phyloP scores from a whole-genome alignment of 129 eudicot species.

The Flaveria brownii region DNA sequence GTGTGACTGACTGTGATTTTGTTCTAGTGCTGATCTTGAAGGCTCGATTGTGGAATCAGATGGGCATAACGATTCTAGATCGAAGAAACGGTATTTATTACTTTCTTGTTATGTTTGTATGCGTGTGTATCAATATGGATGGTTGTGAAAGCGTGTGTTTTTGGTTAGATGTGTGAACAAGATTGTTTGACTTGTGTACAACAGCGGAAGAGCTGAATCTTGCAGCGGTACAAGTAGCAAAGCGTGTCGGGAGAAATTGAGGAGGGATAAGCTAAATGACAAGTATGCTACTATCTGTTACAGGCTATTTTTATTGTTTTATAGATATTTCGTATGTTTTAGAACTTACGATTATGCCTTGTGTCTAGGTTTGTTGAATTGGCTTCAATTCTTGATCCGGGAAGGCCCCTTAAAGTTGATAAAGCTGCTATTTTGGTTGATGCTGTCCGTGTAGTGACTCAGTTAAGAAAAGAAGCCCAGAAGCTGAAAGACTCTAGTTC shows the following conservation, averaged over 20 bases:
- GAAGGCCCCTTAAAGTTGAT: slow-evolving; percentile 74
- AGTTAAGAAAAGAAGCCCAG: slow-evolving; percentile 68
- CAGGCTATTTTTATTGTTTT: neutral
- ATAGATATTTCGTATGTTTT: neutral
- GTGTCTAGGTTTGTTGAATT: slow-evolving; percentile 69
- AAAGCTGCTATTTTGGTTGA: slow-evolving; percentile 82
- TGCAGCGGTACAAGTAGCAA: slow-evolving; percentile 71
- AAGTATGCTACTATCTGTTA: slow-evolving; percentile 44
- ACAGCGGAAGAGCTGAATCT: slow-evolving; percentile 70
- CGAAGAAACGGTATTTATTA: slow-evolving; percentile 62
- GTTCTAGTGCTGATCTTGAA: slow-evolving; percentile 55
- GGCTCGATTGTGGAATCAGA: slow-evolving; percentile 64
- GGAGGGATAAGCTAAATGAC: slow-evolving; percentile 85
- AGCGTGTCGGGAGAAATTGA: slow-evolving; percentile 92
- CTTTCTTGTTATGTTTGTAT: slow-evolving; percentile 13
- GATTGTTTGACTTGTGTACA: slow-evolving; percentile 20
- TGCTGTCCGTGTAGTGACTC: slow-evolving; percentile 77
- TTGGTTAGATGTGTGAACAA: neutral
- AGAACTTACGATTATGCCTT: neutral
- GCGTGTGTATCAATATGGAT: neutral
- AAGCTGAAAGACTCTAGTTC: slow-evolving; percentile 71
- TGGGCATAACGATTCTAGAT: slow-evolving; percentile 48
- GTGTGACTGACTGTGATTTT: neutral
- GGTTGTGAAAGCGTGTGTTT: neutral
- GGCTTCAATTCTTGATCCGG: slow-evolving; percentile 83